phyloP scores from a whole-genome alignment of 768 basidiomycete genomes.

The Macrocybe gigantea region DNA sequence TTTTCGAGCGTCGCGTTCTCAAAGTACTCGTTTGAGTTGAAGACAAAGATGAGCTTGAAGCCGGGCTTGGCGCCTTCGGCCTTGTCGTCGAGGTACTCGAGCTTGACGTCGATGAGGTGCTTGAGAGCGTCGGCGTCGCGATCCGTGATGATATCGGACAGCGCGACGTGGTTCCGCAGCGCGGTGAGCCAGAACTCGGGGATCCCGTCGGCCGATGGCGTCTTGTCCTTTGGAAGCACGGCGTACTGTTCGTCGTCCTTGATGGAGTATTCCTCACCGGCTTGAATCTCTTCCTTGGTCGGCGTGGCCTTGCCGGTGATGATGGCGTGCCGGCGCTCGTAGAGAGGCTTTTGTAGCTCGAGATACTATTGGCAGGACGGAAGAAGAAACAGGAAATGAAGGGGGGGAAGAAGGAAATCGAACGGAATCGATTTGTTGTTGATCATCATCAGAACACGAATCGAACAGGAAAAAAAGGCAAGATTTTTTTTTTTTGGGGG shows the following conservation, averaged over 20 bases:
- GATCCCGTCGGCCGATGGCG: constrained; percentile 47
- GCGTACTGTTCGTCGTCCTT: constrained; percentile 75
- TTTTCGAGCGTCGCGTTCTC: constrained; percentile 80
- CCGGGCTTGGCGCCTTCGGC: constrained; percentile 68
- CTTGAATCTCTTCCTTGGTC: constrained; percentile 75
- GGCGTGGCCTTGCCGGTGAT: constrained; percentile 72
- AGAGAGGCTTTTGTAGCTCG: constrained; percentile 74
- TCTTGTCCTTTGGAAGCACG: constrained; percentile 48
- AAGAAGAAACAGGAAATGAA: not conserved
- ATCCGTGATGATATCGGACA: constrained; percentile 88
- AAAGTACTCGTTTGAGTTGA: constrained; percentile 82
- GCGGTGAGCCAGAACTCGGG: constrained; percentile 99
- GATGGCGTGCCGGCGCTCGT: constrained; percentile 81
- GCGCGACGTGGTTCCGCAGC: constrained; percentile 82
- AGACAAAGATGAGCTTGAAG: constrained; percentile 85
- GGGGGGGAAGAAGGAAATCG: not conserved
- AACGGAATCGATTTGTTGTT: not conserved
- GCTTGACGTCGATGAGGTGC: constrained; percentile 69
- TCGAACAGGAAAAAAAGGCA: not conserved
- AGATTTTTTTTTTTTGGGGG: no score
- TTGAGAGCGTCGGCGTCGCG: constrained; percentile 86
- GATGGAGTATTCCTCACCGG: constrained; percentile 64
- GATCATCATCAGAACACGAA: not conserved
- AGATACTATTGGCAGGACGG: constrained; percentile 47
- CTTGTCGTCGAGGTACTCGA: constrained; percentile 61